Evolutionary conservation across 768 basidiomycete species (phyloP).

Genomic region (Pleurotus eryngii): DNA sequence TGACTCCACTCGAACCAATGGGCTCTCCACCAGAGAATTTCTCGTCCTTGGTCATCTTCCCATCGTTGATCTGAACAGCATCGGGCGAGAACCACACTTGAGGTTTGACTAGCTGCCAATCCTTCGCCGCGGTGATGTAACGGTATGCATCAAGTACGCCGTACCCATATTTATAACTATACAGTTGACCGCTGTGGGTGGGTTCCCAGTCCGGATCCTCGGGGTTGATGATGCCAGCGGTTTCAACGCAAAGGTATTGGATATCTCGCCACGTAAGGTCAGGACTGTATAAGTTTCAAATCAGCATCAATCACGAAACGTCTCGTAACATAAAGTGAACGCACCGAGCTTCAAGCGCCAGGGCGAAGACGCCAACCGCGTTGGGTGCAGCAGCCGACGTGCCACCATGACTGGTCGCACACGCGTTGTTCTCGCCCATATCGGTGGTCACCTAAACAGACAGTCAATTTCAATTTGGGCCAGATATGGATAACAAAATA

Average conservation of each 20-base stretch:
- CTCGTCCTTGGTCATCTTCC: slow-evolving; percentile 50
- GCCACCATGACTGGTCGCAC: slow-evolving; percentile 84
- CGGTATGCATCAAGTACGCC: slow-evolving; percentile 82
- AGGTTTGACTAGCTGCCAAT: slow-evolving; percentile 88
- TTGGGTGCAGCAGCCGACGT: slow-evolving; percentile 98
- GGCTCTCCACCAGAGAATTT: slow-evolving; percentile 60
- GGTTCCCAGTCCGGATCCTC: slow-evolving; percentile 94
- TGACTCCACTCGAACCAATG: slow-evolving; percentile 65
- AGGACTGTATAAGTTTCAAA: slow-evolving; percentile 47
- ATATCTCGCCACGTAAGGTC: slow-evolving; percentile 97
- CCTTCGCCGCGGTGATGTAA: slow-evolving; percentile 76
- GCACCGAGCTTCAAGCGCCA: slow-evolving; percentile 84
- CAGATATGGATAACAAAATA: slow-evolving; percentile 10
- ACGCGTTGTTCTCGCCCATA: slow-evolving; percentile 71
- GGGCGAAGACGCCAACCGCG: slow-evolving; percentile 89
- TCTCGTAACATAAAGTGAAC: slow-evolving; percentile 13
- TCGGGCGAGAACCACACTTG: slow-evolving; percentile 87
- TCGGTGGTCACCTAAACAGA: slow-evolving; percentile 84
- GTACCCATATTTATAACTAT: slow-evolving; percentile 93
- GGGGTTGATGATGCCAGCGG: slow-evolving; percentile 74
- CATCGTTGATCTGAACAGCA: slow-evolving; percentile 62
- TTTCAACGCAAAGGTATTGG: slow-evolving; percentile 83
- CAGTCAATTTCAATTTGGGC: slow-evolving; percentile 4
- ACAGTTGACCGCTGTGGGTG: slow-evolving; percentile 63
- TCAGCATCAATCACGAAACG: neutral